These are phyloP conservation scores for Phytophthora sp. DNA, from an alignment of 352 stramenopile genomes.

Conservation along the genomic window DNA sequence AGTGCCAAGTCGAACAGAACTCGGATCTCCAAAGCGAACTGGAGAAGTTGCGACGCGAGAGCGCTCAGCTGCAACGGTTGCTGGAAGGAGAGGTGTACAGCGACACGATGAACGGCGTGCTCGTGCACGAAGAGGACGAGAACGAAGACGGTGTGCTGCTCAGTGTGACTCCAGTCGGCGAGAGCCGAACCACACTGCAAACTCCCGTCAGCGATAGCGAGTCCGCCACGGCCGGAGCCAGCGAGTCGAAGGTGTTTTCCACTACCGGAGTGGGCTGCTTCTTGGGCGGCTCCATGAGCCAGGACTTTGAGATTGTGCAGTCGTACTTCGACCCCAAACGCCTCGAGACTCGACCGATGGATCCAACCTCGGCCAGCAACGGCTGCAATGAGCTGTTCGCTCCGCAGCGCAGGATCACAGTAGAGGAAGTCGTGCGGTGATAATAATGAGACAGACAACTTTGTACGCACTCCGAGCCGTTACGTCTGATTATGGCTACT, in stretches of 20 bases:
- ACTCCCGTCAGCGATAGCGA: background rate
- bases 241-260: slow-evolving; percentile 29
- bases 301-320: slow-evolving; percentile 79
- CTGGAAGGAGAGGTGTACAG: slow-evolving; percentile 83
- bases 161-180: slow-evolving; percentile 60
- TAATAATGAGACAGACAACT: background rate
- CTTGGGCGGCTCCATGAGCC: slow-evolving; percentile 62
- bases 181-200: slow-evolving; percentile 26
- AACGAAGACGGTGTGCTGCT: slow-evolving; percentile 80
- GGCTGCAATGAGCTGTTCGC: slow-evolving; percentile 22
- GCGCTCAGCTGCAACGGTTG: slow-evolving; percentile 53
- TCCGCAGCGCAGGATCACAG: slow-evolving; percentile 16
- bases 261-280: slow-evolving; percentile 48
- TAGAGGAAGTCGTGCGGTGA: slow-evolving; percentile 45
- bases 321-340: slow-evolving; percentile 71
- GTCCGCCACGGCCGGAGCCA: background rate
- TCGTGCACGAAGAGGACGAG: slow-evolving; percentile 80
- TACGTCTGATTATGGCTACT: background rate
- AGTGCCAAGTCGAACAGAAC: slow-evolving; percentile 77
- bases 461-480: background rate
- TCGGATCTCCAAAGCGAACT: slow-evolving; percentile 73
- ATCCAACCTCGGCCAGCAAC: background rate
- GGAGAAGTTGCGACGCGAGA: slow-evolving; percentile 70
- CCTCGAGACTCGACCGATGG: slow-evolving; percentile 12
- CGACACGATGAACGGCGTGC: slow-evolving; percentile 58